Percentiles rank a stretch among this genome's conserved stretches.
Evolutionary conservation across 176 grass and related monocot species (phyloP).

Genomic region (Bolboschoenus planiculmis): DNA sequence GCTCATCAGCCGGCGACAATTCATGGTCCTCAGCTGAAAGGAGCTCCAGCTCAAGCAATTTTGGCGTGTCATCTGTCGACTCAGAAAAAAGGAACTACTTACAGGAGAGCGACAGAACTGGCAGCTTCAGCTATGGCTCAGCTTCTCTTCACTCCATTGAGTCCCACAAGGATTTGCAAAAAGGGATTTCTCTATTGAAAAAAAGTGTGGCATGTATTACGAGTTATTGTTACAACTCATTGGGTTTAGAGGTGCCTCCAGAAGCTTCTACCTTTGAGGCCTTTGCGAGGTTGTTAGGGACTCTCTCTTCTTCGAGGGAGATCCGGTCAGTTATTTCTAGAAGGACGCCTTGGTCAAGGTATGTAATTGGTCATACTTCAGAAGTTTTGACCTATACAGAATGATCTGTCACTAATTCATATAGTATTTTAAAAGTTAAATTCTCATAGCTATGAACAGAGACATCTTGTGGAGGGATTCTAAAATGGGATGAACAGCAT

Average conservation of each 20-base stretch:
- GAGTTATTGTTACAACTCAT: constrained; percentile 75
- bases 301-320: constrained; percentile 71
- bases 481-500: neutral
- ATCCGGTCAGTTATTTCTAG: constrained; percentile 51
- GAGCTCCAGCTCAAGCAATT: constrained; percentile 55
- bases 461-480: neutral
- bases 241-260: constrained; percentile 77
- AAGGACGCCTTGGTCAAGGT: constrained; percentile 58
- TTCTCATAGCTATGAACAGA: neutral
- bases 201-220: constrained; percentile 79
- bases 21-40: constrained; percentile 52
- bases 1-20: constrained; percentile 59
- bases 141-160: constrained; percentile 75
- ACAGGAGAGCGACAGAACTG: constrained; percentile 47
- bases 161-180: constrained; percentile 73
- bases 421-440: neutral
- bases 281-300: constrained; percentile 65
- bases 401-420: neutral
- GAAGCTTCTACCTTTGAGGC: constrained; percentile 92
- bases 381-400: neutral
- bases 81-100: constrained; percentile 41
- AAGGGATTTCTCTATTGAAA: constrained; percentile 82
- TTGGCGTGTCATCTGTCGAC: constrained; percentile 69
- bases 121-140: constrained; percentile 63
- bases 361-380: neutral